These are phyloP conservation scores for Diaporthe destruens DNA, from an alignment of 2,329 filamentous ascomycete genomes.

Conservation along the genomic window DNA sequence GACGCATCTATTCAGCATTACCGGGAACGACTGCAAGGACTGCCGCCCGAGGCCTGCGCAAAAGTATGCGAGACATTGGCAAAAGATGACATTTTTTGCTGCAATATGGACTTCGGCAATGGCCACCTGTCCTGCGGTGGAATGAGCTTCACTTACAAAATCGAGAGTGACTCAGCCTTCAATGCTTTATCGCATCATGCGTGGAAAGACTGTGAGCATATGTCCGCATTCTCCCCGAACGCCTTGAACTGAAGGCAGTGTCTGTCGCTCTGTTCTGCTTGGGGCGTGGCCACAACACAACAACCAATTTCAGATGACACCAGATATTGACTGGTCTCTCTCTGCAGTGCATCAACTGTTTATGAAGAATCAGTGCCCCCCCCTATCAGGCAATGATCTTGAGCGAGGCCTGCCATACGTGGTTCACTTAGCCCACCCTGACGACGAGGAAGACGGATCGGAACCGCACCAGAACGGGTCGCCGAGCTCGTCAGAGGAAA, in stretches of 20 bases:
- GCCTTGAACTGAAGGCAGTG: not conserved
- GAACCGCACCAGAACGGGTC: not conserved
- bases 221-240: not conserved
- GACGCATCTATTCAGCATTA: not conserved
- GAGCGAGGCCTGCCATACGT: not conserved
- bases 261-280: not conserved
- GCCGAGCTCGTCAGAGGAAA: not conserved
- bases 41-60: not conserved
- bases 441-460: not conserved
- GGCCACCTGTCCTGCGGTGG: not conserved
- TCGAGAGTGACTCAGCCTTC: not conserved
- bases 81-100: not conserved
- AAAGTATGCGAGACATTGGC: constrained; percentile 11
- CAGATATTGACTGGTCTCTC: not conserved
- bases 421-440: not conserved
- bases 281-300: not conserved
- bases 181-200: not conserved
- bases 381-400: not conserved
- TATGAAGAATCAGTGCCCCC: not conserved
- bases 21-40: not conserved
- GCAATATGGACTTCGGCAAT: not conserved
- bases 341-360: not conserved
- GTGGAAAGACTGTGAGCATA: constrained; percentile 11
- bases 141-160: not conserved
- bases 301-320: not conserved